Conservation (phyloP, 2,329 filamentous ascomycete genomes). For the Penicillium verrucosum region DNA sequence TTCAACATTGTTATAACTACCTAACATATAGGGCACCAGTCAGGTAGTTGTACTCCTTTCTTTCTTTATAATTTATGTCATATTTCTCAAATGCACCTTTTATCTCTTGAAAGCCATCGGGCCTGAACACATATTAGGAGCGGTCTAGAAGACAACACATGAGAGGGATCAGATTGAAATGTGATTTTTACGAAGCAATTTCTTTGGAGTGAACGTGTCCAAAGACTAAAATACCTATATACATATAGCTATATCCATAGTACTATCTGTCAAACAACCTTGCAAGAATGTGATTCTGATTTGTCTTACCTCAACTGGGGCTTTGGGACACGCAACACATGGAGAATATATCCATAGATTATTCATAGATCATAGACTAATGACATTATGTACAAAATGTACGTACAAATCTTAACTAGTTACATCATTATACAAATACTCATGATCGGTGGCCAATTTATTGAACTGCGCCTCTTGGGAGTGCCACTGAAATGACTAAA, state of each 20-base stretch:
- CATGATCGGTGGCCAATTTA: neutral
- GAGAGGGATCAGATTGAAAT: conserved; percentile 7
- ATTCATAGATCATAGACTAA: neutral
- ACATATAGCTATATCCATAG: neutral
- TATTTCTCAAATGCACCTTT: neutral
- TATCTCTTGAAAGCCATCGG: neutral
- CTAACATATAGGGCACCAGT: neutral
- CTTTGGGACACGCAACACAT: conserved; percentile 5
- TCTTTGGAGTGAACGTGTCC: neutral
- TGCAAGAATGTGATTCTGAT: neutral
- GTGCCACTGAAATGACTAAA: neutral
- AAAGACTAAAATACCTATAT: neutral
- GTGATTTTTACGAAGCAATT: neutral
- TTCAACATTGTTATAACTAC: neutral
- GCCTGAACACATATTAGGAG: conserved; percentile 9
- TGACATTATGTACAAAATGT: neutral
- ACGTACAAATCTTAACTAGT: neutral
- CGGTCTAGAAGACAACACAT: conserved; percentile 14
- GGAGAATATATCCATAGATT: neutral
- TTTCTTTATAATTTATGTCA: neutral
- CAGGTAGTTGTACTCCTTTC: neutral
- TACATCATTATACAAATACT: neutral
- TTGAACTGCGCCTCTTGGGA: neutral
- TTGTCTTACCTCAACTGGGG: conserved; percentile 3
- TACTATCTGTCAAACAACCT: neutral